Base-by-base conservation (phyloP, 2,329 filamentous ascomycete genomes). In the Stagonosporopsis rhizophila region DNA sequence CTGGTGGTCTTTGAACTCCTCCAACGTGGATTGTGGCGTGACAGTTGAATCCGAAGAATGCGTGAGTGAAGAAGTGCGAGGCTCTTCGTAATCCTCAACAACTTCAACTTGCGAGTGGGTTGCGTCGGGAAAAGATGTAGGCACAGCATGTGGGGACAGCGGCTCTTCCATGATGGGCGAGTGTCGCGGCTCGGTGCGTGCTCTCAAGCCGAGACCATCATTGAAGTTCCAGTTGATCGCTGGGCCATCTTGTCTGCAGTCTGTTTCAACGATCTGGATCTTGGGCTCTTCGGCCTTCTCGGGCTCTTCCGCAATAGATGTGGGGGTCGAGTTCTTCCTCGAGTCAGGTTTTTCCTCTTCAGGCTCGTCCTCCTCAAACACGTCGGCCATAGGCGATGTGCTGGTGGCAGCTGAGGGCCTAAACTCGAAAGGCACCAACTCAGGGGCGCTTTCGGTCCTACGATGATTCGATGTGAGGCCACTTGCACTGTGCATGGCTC, bases 341-440 rank as follows among this genome's bases (percentile, higher is more conserved):
- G 60, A 54, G 6, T 55, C 47, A 23, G 51, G 48, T 62, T 78
- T 77, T 59, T 80, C 78, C 12, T 86, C 82, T 66, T 91, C 88
- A 14, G 72, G 72, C 61, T 92, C 90, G 25, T 93, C 90, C 66
- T 94, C 91, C 70, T 95, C 91, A 61, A 94, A 95, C 1, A 95
- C 91, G 70, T 94, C 91, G 0, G 88, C 90, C 90, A 95, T 93
- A 0, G 88, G 88, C 0, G 88, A 87, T 62, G 85, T 86, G 72
- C 87, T 89, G 35, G 83, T 84, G 47, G 87, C 62, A 44, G 69
- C 60, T 6, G 69, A 67, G 22, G 37, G 79, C 80, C 58, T 78
- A 17, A 70, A 77, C 52, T 93, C 90, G 66, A 94, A 94, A 0
- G 89, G 88, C 12, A 86, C 87, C 75, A 93, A 84, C 66, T 91